Percentiles rank a stretch among this genome's conserved stretches.
Conservation (phyloP, 176 grass and related monocot species). For the Eragrostis curvula region DNA sequence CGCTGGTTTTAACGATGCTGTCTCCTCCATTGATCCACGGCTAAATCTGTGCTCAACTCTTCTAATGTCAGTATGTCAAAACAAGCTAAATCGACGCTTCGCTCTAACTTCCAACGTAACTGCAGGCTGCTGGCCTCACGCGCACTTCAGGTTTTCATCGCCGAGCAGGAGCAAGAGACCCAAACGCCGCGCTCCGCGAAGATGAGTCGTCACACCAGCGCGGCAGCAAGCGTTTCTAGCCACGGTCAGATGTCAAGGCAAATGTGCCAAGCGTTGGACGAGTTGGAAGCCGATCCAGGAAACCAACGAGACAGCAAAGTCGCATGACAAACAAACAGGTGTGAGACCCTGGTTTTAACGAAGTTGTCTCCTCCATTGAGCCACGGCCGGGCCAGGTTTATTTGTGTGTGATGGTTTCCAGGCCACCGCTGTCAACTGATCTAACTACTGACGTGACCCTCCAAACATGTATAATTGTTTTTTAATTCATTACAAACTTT, state of each 20-base stretch:
- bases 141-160: constrained; percentile 37
- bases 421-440: not conserved
- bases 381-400: not conserved
- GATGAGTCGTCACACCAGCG: not conserved
- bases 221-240: not conserved
- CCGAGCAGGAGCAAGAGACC: constrained; percentile 7
- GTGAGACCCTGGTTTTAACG: not conserved
- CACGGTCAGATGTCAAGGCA: not conserved
- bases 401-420: not conserved
- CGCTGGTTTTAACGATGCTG: not conserved
- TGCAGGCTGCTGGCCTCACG: constrained; percentile 53
- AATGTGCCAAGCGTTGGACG: constrained; percentile 21
- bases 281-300: constrained; percentile 41
- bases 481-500: too few species aligned
- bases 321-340: not conserved
- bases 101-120: not conserved
- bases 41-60: too few species aligned
- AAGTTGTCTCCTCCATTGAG: not conserved
- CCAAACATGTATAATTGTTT: too few species aligned
- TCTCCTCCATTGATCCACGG: not conserved
- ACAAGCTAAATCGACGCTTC: too few species aligned
- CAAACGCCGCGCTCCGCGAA: not conserved
- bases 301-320: not conserved
- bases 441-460: not conserved
- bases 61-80: too few species aligned